Evolutionary conservation across 2,329 filamentous ascomycete species (phyloP).

Genomic region (Endoconidiophora laricicola): DNA sequence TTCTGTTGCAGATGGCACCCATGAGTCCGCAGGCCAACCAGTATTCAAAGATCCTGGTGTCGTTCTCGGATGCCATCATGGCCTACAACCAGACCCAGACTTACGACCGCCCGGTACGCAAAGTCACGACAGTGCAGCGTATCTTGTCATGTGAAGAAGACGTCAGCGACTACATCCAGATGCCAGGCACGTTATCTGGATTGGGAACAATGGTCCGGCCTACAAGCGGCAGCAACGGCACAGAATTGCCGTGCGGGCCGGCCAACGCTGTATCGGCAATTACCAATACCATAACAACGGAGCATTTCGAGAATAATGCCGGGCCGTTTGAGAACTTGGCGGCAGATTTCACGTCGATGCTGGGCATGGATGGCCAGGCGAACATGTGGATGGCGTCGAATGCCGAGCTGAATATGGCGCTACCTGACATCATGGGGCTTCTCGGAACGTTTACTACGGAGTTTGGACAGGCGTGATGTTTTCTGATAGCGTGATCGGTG

Average conservation of each 20-base stretch:
- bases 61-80: constrained; percentile 28
- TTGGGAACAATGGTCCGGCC: not conserved
- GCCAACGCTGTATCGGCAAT: not conserved
- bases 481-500: too few species aligned
- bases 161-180: not conserved
- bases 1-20: constrained; percentile 30
- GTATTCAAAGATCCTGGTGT: constrained; percentile 37
- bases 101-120: not conserved
- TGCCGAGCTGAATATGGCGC: not conserved
- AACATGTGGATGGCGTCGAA: not conserved
- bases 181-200: not conserved
- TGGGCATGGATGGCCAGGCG: not conserved
- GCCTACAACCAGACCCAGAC: constrained; percentile 21
- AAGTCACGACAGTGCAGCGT: constrained; percentile 3
- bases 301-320: not conserved
- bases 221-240: not conserved
- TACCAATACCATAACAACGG: not conserved
- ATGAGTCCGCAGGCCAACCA: constrained; percentile 39
- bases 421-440: constrained; percentile 9
- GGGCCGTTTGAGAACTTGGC: constrained; percentile 1
- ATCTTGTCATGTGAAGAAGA: constrained; percentile 2
- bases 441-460: constrained; percentile 8
- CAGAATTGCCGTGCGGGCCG: not conserved
- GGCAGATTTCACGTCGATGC: constrained; percentile 6
- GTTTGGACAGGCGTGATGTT: not conserved